Evolutionary conservation across 2,329 filamentous ascomycete species (phyloP), one percentile per base, ranked within the genome.

Genomic region (Herpotrichia juniperi): DNA sequence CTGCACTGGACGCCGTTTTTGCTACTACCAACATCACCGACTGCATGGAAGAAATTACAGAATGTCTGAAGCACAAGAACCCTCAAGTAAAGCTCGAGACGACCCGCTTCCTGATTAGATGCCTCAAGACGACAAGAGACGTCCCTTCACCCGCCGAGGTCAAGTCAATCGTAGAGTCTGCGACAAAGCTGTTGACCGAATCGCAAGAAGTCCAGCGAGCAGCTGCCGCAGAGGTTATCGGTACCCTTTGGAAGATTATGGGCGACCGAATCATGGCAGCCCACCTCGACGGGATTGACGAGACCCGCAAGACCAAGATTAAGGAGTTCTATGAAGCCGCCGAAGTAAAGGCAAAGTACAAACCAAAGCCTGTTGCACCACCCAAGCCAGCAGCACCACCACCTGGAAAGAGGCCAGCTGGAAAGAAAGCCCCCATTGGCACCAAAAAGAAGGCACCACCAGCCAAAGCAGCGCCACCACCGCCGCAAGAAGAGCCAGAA

Each of bases 171-270:
- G 90, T 92, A n/a, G 94, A 97, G 64, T 84, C 87, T 1, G 87
- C 87, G 24, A 97, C 93, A 67, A 97, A 96, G 74, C 79, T 97
- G 7, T 81, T 99, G 14, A 88, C 93, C 0, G 94, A 99, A 71
- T 93, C 91, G 0, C 93, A 87, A 61, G 93, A 96, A 63, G 87
- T 83, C 2, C 85, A 96, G 53, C 86, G 94, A 75, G 88, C 93
- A 43, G 92, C 91, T 25, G 94, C 93, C 72, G 93, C 93, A 12
- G 94, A 99, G 73, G 87, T 94, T 28, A 79, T 99, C 2, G 94
- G 96, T 58, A 96, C 93, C 0, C 75, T 99, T 44, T 97, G 97
- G 94, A 99, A 97, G 78, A 97, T 99, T 49, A 90, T 97, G 78
- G 93, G 94, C 35, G 96, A 99, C 74, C 86, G 94, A 51, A 90